phyloP scores from a whole-genome alignment of 192 early-diverging fungal genomes.

The Linderina pennispora region DNA sequence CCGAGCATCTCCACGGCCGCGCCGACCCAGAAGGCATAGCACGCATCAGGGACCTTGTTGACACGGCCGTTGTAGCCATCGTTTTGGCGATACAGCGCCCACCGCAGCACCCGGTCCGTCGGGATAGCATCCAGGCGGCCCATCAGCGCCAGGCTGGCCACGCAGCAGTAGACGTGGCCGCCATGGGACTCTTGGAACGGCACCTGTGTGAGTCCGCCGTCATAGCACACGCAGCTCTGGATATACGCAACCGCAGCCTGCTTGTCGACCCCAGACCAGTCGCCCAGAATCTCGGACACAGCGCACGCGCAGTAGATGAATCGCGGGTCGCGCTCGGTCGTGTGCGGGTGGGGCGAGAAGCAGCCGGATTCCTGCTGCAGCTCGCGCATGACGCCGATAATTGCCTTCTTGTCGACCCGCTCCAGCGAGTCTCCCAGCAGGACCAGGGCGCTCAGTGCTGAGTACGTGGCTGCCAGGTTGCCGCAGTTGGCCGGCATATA shows the following conservation, averaged over 20 bases:
- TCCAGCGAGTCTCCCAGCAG: constrained; percentile 86
- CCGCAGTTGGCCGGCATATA: constrained; percentile 39
- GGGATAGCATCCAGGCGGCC: constrained; percentile 50
- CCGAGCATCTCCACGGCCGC: constrained; percentile 55
- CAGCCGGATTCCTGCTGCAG: constrained; percentile 76
- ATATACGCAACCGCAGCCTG: constrained; percentile 38
- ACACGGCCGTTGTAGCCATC: constrained; percentile 87
- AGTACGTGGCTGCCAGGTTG: constrained; percentile 83
- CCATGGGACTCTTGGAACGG: constrained; percentile 81
- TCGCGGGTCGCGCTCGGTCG: constrained; percentile 79
- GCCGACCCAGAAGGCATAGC: constrained; percentile 99
- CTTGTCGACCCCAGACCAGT: constrained; percentile 83
- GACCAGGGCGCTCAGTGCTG: constrained; percentile 70
- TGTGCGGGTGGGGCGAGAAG: constrained; percentile 64
- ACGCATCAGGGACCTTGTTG: constrained; percentile 86
- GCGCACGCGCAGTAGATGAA: constrained; percentile 90
- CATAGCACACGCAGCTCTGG: constrained; percentile 22
- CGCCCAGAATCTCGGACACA: constrained; percentile 74
- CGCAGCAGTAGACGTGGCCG: constrained; percentile 84
- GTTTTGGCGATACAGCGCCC: constrained; percentile 75
- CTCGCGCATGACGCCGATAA: constrained; percentile 50
- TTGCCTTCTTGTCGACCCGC: constrained; percentile 69
- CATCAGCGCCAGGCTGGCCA: constrained; percentile 76
- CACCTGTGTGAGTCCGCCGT: constrained; percentile 68
- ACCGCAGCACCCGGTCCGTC: constrained; percentile 51